Conservation (phyloP, 441 rosid genomes). For the Syzygium malaccense region DNA sequence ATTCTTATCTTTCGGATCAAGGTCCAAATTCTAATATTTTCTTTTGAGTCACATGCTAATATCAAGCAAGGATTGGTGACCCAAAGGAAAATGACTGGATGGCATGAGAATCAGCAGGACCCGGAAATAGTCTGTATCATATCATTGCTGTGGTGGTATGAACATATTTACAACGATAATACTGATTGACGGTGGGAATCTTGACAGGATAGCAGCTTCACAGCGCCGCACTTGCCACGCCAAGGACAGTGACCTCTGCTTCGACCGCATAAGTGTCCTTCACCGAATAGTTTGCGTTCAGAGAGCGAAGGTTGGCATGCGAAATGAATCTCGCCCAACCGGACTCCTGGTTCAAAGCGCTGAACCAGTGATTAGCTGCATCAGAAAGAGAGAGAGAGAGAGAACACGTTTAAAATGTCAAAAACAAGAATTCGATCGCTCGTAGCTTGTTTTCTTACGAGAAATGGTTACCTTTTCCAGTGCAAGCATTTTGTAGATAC, state of each 20-base stretch:
- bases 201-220: not conserved
- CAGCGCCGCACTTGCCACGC: not conserved
- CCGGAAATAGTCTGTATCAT: not conserved
- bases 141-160: not conserved
- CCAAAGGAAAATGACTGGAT: not conserved
- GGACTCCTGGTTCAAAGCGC: not conserved
- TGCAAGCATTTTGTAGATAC: slow-evolving; percentile 16
- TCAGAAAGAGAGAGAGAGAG: not conserved
- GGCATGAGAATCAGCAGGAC: not conserved
- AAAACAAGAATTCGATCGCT: not conserved
- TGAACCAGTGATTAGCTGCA: slow-evolving; percentile 10
- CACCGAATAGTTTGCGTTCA: not conserved
- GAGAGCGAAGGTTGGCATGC: not conserved
- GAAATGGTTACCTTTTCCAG: slow-evolving; percentile 33
- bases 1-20: not conserved
- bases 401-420: not conserved
- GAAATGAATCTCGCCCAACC: slow-evolving; percentile 17
- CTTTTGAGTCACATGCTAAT: not conserved
- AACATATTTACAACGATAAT: not conserved
- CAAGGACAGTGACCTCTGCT: slow-evolving; percentile 16
- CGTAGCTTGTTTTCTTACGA: not conserved
- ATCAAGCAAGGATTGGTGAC: not conserved
- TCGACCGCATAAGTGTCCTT: slow-evolving; percentile 7
- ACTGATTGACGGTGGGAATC: not conserved
- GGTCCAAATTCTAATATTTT: not conserved